Evolutionary conservation across 202 grass and related monocot species (phyloP), one percentile per base, ranked within the genome.

Genomic region (Setaria viridis): DNA sequence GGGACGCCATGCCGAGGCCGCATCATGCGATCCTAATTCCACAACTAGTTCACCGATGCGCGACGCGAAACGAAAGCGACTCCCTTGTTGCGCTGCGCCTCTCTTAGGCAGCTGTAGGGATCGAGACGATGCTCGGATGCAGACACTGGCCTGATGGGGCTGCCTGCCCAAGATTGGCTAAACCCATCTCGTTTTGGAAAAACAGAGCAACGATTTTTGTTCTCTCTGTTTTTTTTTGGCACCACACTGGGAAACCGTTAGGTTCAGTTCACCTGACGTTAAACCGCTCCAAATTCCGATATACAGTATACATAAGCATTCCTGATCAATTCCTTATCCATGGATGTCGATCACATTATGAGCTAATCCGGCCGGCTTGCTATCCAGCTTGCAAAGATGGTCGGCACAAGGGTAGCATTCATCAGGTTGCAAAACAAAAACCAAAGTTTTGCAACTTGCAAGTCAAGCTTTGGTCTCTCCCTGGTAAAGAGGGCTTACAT

Each of bases 21-120:
- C 68, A 25, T 30, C 80, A 54, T 6, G 43, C 43, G 15, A 21
- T 59, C 56, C 56, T 25, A 59, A 59, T 59, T 25, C 56, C 15
- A 49, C 78, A 6, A 14, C 62, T 72, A n/a, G 74, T 51, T 74
- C 46, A 33, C 72, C 35, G 11, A 34, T 62, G 9, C 17, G 37
- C 66, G 37, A 43, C 70, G 34, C 62, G n/a, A 9, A 9, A 37
- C 20, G 86, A 83, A 64, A 72, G 86, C 74, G 15, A 84, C 80
- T n/a, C 7, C 11, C 2, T n/a, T 9, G 50, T 78, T 4, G 11
- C 37, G n/a, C 80, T 64, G 55, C 11, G 72, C 64, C 64, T 45
- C 86, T 82, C 30, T 10, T 78, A 42, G 34, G 5, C 5, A 41
- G 42, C 72, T 21, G 39, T 37, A 30, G 59, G 46, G 41, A 56